Evolutionary conservation across 2,329 filamentous ascomycete species (phyloP).

Genomic region (Blastomyces silverae): DNA sequence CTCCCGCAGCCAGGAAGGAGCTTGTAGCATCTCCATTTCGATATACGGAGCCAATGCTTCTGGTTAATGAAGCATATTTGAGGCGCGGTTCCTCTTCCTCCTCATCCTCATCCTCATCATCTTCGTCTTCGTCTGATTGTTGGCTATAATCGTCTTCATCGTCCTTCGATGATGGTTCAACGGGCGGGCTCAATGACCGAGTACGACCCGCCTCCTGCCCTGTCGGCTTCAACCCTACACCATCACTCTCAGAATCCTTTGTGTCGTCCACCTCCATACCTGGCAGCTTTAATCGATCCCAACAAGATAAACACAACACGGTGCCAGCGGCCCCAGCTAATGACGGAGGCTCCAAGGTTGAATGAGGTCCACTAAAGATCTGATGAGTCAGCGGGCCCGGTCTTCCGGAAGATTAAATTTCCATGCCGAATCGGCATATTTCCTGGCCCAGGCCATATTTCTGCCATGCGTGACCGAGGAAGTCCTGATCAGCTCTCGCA

Average conservation of each 20-base stretch:
- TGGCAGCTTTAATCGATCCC: conserved; percentile 27
- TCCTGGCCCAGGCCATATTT: background rate
- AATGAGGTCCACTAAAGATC: background rate
- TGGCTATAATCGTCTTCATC: conserved; percentile 27
- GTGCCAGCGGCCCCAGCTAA: background rate
- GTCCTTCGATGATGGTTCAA: conserved; percentile 23
- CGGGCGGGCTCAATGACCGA: background rate
- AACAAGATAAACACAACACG: background rate
- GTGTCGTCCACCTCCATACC: conserved; percentile 38
- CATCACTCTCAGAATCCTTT: conserved; percentile 22
- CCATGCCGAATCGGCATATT: background rate
- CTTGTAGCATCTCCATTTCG: conserved; percentile 94
- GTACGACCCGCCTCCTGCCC: conserved; percentile 17
- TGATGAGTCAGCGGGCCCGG: conserved; percentile 4
- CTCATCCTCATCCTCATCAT: conserved; percentile 68
- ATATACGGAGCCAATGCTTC: conserved; percentile 71
- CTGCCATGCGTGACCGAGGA: too few species aligned
- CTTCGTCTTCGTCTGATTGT: conserved; percentile 49
- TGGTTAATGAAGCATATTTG: conserved; percentile 85
- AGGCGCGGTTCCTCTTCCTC: conserved; percentile 91
- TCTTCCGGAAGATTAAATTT: background rate
- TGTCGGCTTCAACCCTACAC: conserved; percentile 21
- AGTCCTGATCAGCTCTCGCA: background rate
- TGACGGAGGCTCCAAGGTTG: background rate
- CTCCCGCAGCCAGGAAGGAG: conserved; percentile 78